These are phyloP conservation scores for Populus deltoides DNA, from an alignment of 345 rosid species.

Conservation along the genomic window DNA sequence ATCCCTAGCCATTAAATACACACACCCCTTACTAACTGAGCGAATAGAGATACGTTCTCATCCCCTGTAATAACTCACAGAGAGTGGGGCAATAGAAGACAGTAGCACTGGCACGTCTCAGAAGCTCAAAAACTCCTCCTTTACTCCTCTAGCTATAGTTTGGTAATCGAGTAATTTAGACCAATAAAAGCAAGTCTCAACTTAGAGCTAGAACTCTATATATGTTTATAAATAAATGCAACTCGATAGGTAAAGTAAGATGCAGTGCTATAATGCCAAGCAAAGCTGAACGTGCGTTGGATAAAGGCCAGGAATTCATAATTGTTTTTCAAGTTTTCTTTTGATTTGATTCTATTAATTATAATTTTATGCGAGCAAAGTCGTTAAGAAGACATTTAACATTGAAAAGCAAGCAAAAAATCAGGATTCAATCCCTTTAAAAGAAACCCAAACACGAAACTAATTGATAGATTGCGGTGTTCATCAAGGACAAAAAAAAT, in stretches of 20 bases:
- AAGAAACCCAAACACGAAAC: neutral
- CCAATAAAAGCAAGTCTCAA: neutral
- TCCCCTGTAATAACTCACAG: no score
- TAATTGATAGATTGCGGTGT: conserved; percentile 2
- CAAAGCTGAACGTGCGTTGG: neutral
- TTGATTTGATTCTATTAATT: neutral
- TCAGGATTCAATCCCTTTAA: neutral
- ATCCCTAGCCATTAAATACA: no score
- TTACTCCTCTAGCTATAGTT: neutral
- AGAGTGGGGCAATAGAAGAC: no score
- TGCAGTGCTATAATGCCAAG: neutral
- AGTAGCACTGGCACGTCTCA: no score
- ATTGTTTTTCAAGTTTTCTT: neutral
- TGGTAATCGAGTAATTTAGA: neutral
- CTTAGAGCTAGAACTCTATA: neutral
- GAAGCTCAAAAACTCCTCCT: neutral
- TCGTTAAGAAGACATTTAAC: neutral
- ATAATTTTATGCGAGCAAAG: neutral
- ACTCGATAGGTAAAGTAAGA: neutral
- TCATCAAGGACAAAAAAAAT: neutral
- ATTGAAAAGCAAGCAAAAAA: neutral
- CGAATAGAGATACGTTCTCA: no score
- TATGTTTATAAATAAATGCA: neutral
- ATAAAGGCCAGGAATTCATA: neutral
- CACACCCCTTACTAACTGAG: no score